Base-by-base conservation (phyloP, 2,329 filamentous ascomycete genomes). In the Curvularia eragrostidis region DNA sequence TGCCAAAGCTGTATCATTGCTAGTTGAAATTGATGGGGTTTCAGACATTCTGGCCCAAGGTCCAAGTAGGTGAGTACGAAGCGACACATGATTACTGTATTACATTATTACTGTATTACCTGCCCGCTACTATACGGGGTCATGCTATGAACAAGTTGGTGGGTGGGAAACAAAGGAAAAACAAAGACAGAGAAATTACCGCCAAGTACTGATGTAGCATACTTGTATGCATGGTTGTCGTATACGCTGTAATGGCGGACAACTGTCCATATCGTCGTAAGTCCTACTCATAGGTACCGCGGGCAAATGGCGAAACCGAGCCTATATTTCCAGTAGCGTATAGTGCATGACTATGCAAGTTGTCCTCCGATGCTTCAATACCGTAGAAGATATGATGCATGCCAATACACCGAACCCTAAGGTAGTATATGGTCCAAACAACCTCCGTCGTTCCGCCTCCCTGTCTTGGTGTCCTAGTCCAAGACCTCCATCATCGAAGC, bases 401-500 rank as follows among this genome's bases (percentile, higher is more conserved):
- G 12, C 26, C 46, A 50, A 42, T n/a, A 13, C 28, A 39, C 30
- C n/a, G 26, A 3, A 12, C 21, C 19, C 36, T 21, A 36, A 9
- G 36, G 26, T 38, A 34, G 54, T 39, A 47, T 32, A 34, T 51
- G 56, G 59, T 59, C 39, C 48, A 58, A 52, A 50, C 59, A 61
- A 15, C 49, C 26, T n/a, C 18, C 23, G 23, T 43, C 21, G 32
- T 46, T 32, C 28, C 47, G 18, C 26, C 30, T 49, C 48, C 48
- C 42, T 24, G 48, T 58, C 54, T 46, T 54, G 51, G 43, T 26
- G 28, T 65, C 56, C 59, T 67, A 74, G 38, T 52, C 61, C 58
- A 79, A 63, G 48, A 81, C 75, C 58, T 79, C 78, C 62, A 75
- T 75, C 71, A 83, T 77, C 23, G 75, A 78, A 50, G 68, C 68